phyloP scores from a whole-genome alignment of 495 filamentous ascomycete genomes.

The Aspergillus kassunensis region DNA sequence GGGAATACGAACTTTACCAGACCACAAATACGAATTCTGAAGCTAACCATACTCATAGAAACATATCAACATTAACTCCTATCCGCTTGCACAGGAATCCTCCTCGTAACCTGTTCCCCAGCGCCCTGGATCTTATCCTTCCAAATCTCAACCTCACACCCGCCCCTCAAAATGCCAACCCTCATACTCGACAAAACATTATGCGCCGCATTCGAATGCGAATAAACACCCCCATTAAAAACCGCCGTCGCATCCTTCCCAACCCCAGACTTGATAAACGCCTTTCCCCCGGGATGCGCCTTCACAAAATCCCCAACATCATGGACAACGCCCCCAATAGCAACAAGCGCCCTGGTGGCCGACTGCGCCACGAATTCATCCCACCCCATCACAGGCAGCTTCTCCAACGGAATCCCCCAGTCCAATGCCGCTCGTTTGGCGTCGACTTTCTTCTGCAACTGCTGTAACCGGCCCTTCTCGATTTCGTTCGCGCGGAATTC shows the following conservation, averaged over 20 bases:
- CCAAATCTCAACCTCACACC: conserved; percentile 13
- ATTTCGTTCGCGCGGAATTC: conserved; percentile 88
- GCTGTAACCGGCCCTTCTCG: conserved; percentile 87
- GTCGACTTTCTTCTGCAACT: conserved; percentile 90
- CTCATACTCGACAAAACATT: conserved; percentile 87
- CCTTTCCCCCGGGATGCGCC: conserved; percentile 84
- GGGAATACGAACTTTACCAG: no score
- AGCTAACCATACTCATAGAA: no score
- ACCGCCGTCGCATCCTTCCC: conserved; percentile 92
- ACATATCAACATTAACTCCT: no score
- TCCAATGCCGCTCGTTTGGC: conserved; percentile 75
- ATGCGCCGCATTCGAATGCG: conserved; percentile 87
- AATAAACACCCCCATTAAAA: conserved; percentile 92
- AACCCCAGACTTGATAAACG: conserved; percentile 73
- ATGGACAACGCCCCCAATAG: conserved; percentile 82
- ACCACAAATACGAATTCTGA: no score
- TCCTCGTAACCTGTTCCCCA: not conserved
- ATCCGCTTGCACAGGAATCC: not conserved
- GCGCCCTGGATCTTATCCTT: not conserved
- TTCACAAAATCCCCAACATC: conserved; percentile 82
- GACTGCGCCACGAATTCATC: conserved; percentile 65
- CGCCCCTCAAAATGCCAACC: conserved; percentile 64
- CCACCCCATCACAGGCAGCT: conserved; percentile 84
- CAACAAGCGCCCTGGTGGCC: conserved; percentile 63
- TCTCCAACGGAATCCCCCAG: conserved; percentile 82